Percentiles rank a stretch among this genome's conserved stretches.
Conservation (phyloP, 164 flowering plant genomes). For the Nymphaea thermarum region DNA sequence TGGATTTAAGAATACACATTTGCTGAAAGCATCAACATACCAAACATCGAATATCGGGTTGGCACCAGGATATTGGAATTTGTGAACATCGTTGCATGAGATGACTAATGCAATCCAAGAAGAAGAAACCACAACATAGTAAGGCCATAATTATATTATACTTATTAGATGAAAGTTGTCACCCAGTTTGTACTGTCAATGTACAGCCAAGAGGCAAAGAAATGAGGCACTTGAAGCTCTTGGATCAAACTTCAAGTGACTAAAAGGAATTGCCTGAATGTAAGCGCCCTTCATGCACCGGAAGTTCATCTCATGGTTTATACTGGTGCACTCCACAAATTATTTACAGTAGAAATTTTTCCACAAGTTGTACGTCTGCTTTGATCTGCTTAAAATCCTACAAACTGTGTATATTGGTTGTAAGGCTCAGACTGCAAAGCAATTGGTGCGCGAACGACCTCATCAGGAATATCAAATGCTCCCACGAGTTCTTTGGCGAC, state of each 20-base stretch:
- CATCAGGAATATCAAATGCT: constrained; percentile 78
- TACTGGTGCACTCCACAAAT: not conserved
- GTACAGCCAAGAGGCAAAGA: too few species aligned
- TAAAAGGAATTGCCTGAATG: not conserved
- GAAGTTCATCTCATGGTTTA: not conserved
- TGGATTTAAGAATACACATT: too few species aligned
- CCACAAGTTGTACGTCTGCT: too few species aligned
- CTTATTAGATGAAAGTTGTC: too few species aligned
- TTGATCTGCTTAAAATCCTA: constrained; percentile 37
- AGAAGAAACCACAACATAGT: too few species aligned
- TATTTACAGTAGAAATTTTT: not conserved
- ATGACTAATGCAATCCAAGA: too few species aligned
- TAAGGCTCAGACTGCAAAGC: constrained; percentile 76
- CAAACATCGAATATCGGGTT: too few species aligned
- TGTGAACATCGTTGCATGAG: too few species aligned
- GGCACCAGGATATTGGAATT: too few species aligned
- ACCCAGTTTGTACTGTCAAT: too few species aligned
- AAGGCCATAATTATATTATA: too few species aligned
- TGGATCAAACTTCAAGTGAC: not conserved
- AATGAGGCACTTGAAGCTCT: not conserved
- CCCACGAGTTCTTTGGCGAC: constrained; percentile 71
- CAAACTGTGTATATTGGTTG: constrained; percentile 57
- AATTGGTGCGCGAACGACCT: constrained; percentile 77
- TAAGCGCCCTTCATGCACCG: not conserved
- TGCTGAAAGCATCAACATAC: too few species aligned